Percentiles rank a stretch among this genome's conserved stretches.
Conservation (phyloP, 305 asterid genomes). For the Solanum chacoense region DNA sequence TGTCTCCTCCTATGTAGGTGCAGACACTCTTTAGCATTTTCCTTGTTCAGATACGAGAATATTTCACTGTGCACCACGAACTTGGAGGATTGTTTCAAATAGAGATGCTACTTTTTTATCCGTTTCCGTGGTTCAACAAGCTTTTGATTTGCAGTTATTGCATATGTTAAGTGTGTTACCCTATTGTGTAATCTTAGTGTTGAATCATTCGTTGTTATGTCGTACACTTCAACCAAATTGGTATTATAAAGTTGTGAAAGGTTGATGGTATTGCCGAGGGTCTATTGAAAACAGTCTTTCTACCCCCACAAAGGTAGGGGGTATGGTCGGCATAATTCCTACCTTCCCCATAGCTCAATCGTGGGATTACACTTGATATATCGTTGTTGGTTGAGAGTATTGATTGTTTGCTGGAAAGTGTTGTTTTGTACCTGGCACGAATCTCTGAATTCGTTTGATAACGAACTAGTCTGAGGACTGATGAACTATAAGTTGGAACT, state of each 20-base stretch:
- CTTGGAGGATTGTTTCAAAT: not conserved
- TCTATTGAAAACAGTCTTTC: not conserved
- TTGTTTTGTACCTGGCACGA: not conserved
- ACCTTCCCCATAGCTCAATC: not conserved
- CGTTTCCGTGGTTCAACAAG: not conserved
- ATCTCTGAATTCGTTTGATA: not conserved
- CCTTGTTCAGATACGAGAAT: not conserved
- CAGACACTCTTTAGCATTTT: conserved; percentile 31
- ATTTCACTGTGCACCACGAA: not conserved
- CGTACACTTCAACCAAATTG: not conserved
- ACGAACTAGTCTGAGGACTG: not conserved
- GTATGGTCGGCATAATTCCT: not conserved
- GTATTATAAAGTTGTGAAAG: not conserved
- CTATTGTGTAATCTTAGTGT: not conserved
- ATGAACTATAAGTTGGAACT: not conserved
- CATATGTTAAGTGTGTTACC: not conserved
- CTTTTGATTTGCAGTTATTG: not conserved
- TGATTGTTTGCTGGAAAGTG: not conserved
- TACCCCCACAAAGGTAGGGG: not conserved
- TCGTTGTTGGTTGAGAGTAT: not conserved
- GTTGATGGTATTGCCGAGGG: not conserved
- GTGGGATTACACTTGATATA: not conserved
- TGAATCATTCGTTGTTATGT: not conserved
- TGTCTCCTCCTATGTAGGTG: conserved; percentile 45
- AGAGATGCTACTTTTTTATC: not conserved